phyloP scores from a whole-genome alignment of 2,329 filamentous ascomycete species.

The Epichloe uncinata region DNA sequence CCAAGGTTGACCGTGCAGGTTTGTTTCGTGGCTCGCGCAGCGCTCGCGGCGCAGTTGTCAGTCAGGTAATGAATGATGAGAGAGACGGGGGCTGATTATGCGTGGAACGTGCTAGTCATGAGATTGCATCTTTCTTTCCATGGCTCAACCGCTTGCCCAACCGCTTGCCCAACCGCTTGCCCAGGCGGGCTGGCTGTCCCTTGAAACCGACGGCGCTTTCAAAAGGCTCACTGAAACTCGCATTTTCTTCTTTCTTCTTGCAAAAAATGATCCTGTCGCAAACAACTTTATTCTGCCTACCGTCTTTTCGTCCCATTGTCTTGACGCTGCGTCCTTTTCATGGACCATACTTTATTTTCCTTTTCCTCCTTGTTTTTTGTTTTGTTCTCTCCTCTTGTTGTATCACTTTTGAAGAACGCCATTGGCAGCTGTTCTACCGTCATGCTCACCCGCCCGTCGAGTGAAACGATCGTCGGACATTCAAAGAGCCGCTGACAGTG shows the following conservation, averaged over 20 bases:
- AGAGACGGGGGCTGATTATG: no score
- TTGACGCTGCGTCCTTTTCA: neutral
- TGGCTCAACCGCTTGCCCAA: no score
- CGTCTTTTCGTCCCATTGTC: conserved; percentile 2
- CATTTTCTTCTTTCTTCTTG: conserved; percentile 2
- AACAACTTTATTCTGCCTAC: conserved; percentile 8
- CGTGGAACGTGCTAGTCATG: conserved; percentile 38
- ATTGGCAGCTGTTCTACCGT: neutral
- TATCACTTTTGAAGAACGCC: neutral
- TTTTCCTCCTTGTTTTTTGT: neutral
- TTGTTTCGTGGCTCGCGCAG: neutral
- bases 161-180: conserved; percentile 17
- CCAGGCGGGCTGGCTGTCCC: no score
- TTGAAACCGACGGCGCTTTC: neutral
- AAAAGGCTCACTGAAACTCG: conserved; percentile 4
- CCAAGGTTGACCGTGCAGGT: neutral
- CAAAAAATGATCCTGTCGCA: neutral
- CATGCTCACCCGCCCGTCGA: neutral
- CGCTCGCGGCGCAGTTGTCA: neutral
- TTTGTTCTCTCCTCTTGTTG: neutral
- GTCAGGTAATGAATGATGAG: no score
- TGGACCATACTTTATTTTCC: neutral
- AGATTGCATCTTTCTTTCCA: no score
- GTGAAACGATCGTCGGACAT: neutral
- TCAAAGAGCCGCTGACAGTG: neutral